A percentile compares a stretch with the other conserved stretches of the same genome.
Evolutionary conservation across 306 rosid species (phyloP).

Genomic region (Quercus variabilis): DNA sequence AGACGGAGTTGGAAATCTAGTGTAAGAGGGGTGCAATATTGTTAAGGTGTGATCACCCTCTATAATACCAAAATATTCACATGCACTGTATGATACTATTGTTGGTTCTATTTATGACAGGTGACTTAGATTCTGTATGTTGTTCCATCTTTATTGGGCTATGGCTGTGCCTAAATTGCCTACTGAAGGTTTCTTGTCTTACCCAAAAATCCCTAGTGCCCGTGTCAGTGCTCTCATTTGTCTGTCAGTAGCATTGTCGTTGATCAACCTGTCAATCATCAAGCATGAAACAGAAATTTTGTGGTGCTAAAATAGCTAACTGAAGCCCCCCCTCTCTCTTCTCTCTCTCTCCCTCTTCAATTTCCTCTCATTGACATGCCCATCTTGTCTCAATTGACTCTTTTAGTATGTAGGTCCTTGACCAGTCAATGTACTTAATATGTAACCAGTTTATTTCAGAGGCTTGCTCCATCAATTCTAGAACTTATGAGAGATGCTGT

Average conservation of each 20-base stretch:
- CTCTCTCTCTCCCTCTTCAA: too few relatives aligned
- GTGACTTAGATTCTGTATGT: background rate
- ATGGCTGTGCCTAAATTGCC: background rate
- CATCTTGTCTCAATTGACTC: too few relatives aligned
- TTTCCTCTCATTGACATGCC: too few relatives aligned
- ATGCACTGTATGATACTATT: background rate
- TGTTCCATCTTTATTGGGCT: background rate
- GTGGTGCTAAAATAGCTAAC: background rate
- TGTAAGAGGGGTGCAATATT: too few relatives aligned
- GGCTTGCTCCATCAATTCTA: background rate
- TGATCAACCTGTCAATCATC: background rate
- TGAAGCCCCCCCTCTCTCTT: accelerated
- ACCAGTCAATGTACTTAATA: background rate
- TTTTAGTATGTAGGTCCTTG: background rate
- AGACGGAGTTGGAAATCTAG: too few relatives aligned
- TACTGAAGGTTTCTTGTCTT: background rate
- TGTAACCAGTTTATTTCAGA: background rate
- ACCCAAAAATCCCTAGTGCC: background rate
- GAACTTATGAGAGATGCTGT: background rate
- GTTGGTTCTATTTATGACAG: background rate
- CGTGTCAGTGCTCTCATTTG: background rate
- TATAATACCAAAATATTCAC: background rate
- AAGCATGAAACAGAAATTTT: background rate
- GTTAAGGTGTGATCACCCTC: too few relatives aligned
- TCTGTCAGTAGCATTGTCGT: background rate